Evolutionary conservation across 2,329 filamentous ascomycete genomes (phyloP).

Genomic region (Calycina marina): DNA sequence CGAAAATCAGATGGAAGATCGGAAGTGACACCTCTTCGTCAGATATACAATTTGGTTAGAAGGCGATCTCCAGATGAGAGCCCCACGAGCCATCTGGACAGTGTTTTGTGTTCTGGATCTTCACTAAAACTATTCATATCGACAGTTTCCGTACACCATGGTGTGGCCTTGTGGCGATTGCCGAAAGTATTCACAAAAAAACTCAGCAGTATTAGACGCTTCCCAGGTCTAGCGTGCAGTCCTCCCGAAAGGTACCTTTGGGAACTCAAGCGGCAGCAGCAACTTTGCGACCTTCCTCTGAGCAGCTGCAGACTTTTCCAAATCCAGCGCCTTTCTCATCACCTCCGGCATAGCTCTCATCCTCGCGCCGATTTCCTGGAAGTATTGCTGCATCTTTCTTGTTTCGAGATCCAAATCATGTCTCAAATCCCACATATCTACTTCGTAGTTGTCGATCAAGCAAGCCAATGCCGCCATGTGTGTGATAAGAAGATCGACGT

Average conservation of each 20-base stretch:
- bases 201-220: background rate
- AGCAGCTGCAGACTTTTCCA: conserved; percentile 43
- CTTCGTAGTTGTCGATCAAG: conserved; percentile 58
- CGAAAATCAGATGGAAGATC: no score
- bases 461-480: conserved; percentile 59
- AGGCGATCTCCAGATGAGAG: no score
- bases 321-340: conserved; percentile 35
- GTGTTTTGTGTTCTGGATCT: no score
- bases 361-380: conserved; percentile 59
- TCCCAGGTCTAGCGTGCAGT: conserved; percentile 7
- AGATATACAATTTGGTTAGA: no score
- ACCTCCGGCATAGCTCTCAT: conserved; percentile 32
- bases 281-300: conserved; percentile 56
- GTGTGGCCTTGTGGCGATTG: no score
- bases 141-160: no score
- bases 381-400: conserved; percentile 57
- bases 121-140: no score
- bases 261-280: conserved; percentile 68
- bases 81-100: no score
- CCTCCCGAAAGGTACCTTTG: conserved; percentile 33
- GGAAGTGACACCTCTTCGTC: no score
- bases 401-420: conserved; percentile 61
- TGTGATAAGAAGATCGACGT: conserved; percentile 56
- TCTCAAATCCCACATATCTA: conserved; percentile 54
- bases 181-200: no score